phyloP scores from a whole-genome alignment of 139 green algal species.

The Microglena sp. region DNA sequence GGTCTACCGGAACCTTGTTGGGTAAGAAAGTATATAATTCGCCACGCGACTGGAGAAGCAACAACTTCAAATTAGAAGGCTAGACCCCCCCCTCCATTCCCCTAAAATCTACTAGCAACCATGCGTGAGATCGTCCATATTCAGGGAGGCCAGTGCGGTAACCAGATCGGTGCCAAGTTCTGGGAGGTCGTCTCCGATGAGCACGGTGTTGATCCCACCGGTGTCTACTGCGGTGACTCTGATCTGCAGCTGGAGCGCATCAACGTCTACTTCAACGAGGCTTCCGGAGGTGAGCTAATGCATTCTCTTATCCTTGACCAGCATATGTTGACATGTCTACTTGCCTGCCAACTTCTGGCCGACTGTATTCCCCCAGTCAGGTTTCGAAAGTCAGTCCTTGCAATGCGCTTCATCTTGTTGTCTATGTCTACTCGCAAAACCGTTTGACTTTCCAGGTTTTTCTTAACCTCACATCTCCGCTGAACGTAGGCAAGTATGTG shows the following conservation, averaged over 20 bases:
- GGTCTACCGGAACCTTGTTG: too few relatives aligned
- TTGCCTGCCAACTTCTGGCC: not conserved
- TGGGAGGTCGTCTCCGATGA: slow-evolving; percentile 41
- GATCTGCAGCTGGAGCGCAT: slow-evolving; percentile 98
- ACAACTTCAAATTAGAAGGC: too few relatives aligned
- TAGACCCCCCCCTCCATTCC: too few relatives aligned
- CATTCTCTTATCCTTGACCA: not conserved
- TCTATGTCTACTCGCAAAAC: not conserved
- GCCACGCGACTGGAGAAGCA: too few relatives aligned
- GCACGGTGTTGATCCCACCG: slow-evolving; percentile 78
- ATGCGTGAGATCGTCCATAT: slow-evolving; percentile 97
- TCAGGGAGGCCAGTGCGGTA: slow-evolving; percentile 91
- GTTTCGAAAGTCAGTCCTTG: not conserved
- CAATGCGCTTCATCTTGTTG: not conserved
- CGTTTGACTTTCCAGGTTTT: too few relatives aligned
- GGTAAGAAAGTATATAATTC: too few relatives aligned
- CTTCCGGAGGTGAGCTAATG: slow-evolving; percentile 78
- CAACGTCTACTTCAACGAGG: slow-evolving; percentile 99
- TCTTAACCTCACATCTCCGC: not conserved
- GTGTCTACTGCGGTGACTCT: slow-evolving; percentile 86
- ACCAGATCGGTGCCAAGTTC: slow-evolving; percentile 86
- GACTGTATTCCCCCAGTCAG: not conserved
- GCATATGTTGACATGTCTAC: slow-evolving; percentile 2
- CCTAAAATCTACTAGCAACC: too few relatives aligned
- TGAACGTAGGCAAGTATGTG: slow-evolving; percentile 80